These are phyloP conservation scores for Gaertneriomyces sp. DNA, from an alignment of 192 early-diverging fungal genomes.

Conservation along the genomic window DNA sequence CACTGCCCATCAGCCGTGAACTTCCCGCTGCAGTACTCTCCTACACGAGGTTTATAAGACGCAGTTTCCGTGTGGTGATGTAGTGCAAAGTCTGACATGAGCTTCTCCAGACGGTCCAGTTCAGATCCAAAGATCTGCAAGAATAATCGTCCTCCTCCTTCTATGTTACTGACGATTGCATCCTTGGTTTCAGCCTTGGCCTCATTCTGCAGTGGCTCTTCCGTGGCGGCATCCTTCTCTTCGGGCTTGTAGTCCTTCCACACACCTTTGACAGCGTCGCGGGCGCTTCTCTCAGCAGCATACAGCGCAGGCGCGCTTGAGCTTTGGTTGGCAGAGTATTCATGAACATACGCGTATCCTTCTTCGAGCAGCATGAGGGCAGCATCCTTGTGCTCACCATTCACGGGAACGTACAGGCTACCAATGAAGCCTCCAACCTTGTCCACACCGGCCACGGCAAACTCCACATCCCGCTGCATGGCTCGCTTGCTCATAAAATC, in stretches of 20 bases:
- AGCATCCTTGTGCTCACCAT: slow-evolving; percentile 59
- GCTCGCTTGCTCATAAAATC: slow-evolving; percentile 57
- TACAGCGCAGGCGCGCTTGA: slow-evolving; percentile 65
- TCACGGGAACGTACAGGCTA: slow-evolving; percentile 58
- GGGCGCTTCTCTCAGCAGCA: slow-evolving; percentile 75
- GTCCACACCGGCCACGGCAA: slow-evolving; percentile 83
- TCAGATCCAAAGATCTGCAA: slow-evolving; percentile 73
- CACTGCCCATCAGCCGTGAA: slow-evolving; percentile 86
- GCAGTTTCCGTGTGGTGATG: slow-evolving; percentile 48
- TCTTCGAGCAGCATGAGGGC: slow-evolving; percentile 69
- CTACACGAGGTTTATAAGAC: slow-evolving; percentile 54
- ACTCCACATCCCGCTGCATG: slow-evolving; percentile 92
- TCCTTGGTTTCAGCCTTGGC: slow-evolving; percentile 27
- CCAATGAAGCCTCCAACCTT: slow-evolving; percentile 93
- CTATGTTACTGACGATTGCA: slow-evolving; percentile 50
- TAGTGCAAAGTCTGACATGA: slow-evolving; percentile 78
- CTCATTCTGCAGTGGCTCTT: slow-evolving; percentile 31
- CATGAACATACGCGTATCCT: slow-evolving; percentile 81
- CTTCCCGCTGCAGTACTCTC: slow-evolving; percentile 74
- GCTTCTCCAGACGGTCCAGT: slow-evolving; percentile 59
- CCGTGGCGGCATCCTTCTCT: slow-evolving; percentile 46
- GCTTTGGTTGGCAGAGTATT: slow-evolving; percentile 81
- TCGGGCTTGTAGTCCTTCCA: slow-evolving; percentile 63
- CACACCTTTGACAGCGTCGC: slow-evolving; percentile 63
- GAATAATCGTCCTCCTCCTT: slow-evolving; percentile 46